Conservation (phyloP, 2,329 filamentous ascomycete genomes). For the Pyrenochaeta sp. region DNA sequence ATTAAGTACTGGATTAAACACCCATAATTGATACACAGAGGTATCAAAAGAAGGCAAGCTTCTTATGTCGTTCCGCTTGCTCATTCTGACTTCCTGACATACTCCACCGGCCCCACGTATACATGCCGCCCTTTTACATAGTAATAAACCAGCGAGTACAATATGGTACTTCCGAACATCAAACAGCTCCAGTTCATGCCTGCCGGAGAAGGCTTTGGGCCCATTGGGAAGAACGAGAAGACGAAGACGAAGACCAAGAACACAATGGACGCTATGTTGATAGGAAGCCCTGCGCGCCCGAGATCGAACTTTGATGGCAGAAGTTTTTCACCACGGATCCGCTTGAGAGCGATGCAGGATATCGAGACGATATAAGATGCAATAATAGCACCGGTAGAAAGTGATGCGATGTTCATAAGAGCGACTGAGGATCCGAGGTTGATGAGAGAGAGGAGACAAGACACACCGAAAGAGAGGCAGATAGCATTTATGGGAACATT, state of each 20-base stretch:
- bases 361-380: constrained; percentile 45
- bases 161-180: constrained; percentile 53
- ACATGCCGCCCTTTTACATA: constrained; percentile 45
- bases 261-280: constrained; percentile 48
- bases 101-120: constrained; percentile 40
- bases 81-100: constrained; percentile 2
- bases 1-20: too few relatives aligned
- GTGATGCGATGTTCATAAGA: constrained; percentile 52
- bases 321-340: constrained; percentile 28
- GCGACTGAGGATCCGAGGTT: constrained; percentile 53
- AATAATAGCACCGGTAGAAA: constrained; percentile 39
- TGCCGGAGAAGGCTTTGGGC: constrained; percentile 13
- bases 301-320: constrained; percentile 47
- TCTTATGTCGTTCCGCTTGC: background rate
- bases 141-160: constrained; percentile 54
- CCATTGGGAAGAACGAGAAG: constrained; percentile 54
- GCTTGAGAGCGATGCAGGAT: constrained; percentile 39
- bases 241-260: constrained; percentile 49
- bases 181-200: constrained; percentile 59
- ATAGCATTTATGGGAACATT: constrained; percentile 39
- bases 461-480: constrained; percentile 38
- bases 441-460: constrained; percentile 51
- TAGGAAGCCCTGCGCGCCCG: constrained; percentile 45
- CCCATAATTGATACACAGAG: background rate
- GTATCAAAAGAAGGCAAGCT: background rate